Evolutionary conservation across 2,329 filamentous ascomycete genomes (phyloP).

Genomic region (Kalmusia sp.): DNA sequence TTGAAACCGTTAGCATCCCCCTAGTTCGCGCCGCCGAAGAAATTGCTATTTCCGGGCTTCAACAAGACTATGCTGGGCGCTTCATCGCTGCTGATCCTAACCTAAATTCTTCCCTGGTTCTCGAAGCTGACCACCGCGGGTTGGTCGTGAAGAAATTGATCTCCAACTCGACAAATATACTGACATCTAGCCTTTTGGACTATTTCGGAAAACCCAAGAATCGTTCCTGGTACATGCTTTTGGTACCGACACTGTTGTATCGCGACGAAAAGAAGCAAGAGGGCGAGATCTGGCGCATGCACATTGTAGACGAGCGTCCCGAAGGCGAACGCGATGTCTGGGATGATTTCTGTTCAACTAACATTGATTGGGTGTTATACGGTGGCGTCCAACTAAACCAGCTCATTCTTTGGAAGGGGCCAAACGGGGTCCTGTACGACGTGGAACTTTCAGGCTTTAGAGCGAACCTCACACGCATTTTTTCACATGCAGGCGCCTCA

Average conservation of each 20-base stretch:
- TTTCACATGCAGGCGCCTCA: neutral
- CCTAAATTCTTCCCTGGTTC: conserved; percentile 36
- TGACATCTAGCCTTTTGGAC: conserved; percentile 14
- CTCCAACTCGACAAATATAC: conserved; percentile 37
- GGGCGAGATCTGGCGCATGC: conserved; percentile 47
- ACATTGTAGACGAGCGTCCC: conserved; percentile 22
- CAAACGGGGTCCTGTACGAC: conserved; percentile 21
- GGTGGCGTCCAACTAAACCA: conserved; percentile 43
- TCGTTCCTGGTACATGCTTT: conserved; percentile 19
- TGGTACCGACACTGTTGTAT: conserved; percentile 38
- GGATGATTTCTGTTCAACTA: conserved; percentile 47
- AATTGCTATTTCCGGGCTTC: conserved; percentile 32
- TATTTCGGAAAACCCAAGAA: neutral
- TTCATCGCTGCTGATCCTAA: conserved; percentile 24
- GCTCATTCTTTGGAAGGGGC: conserved; percentile 43
- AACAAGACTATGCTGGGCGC: conserved; percentile 35
- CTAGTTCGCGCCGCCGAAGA: conserved; percentile 45
- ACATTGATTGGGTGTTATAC: conserved; percentile 42
- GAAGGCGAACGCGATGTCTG: conserved; percentile 22
- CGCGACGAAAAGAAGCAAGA: conserved; percentile 29
- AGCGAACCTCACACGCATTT: conserved; percentile 29
- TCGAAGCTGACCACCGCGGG: conserved; percentile 36
- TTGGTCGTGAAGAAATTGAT: conserved; percentile 36
- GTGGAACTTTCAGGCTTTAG: conserved; percentile 45
- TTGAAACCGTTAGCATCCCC: conserved; percentile 35